A percentile compares a stretch with the other conserved stretches of the same genome.
These are phyloP conservation scores for Ogataea nakhonphanomensis DNA, from an alignment of 805 yeast genomes.

Conservation along the genomic window DNA sequence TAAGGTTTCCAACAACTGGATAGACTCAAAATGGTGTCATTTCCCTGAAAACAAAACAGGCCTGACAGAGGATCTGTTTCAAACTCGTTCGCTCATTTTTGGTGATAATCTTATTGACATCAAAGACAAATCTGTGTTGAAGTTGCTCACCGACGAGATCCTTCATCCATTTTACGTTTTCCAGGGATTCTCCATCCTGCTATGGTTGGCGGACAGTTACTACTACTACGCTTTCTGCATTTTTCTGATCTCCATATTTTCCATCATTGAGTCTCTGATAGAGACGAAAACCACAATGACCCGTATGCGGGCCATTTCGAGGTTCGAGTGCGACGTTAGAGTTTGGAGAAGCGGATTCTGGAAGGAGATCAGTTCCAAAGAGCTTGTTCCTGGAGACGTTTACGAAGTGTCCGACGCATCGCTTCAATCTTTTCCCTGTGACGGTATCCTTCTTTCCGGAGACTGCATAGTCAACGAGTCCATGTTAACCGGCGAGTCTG, in stretches of 20 bases:
- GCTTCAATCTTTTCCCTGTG: conserved; percentile 75
- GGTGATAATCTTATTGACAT: conserved; percentile 75
- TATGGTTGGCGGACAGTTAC: conserved; percentile 92
- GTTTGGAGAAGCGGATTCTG: conserved; percentile 92
- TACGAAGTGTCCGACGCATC: conserved; percentile 89
- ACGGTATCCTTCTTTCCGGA: conserved; percentile 80
- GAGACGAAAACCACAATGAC: conserved; percentile 78
- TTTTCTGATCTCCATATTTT: conserved; percentile 75
- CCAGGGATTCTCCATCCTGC: conserved; percentile 84
- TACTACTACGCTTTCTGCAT: conserved; percentile 93
- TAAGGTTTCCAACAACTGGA: conserved; percentile 83
- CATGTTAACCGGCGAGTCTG: conserved; percentile 97
- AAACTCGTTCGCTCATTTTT: conserved; percentile 69
- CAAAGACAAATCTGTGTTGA: conserved; percentile 61
- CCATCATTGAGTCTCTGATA: conserved; percentile 75
- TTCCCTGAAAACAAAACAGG: conserved; percentile 59
- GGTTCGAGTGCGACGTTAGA: conserved; percentile 74
- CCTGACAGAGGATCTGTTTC: conserved; percentile 61
- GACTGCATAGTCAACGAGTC: conserved; percentile 97
- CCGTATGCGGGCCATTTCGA: conserved; percentile 70
- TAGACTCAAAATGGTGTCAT: conserved; percentile 72
- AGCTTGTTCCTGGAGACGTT: conserved; percentile 93
- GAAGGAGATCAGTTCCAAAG: conserved; percentile 73
- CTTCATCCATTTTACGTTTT: conserved; percentile 94
- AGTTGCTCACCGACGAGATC: conserved; percentile 78